phyloP scores from a whole-genome alignment of 2,329 filamentous ascomycete species.

The Didymella sp. region DNA sequence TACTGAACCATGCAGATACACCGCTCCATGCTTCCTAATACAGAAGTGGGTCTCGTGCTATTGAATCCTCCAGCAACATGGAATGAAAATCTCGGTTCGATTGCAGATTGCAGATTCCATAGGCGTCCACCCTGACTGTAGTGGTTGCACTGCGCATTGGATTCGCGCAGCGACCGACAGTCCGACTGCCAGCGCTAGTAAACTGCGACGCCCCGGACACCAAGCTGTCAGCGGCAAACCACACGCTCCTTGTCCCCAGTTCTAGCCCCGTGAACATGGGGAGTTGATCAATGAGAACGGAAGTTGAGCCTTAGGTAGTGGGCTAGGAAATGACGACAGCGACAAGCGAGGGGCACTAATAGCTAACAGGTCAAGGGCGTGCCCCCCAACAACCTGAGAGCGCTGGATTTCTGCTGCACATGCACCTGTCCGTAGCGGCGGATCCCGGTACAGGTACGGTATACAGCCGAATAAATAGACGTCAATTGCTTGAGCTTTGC shows the following conservation, averaged over 20 bases:
- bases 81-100: slow-evolving; percentile 9
- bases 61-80: slow-evolving; percentile 12
- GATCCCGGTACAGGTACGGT: slow-evolving; percentile 24
- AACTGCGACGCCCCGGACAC: slow-evolving; percentile 25
- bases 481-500: slow-evolving; percentile 22
- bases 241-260: slow-evolving; percentile 14
- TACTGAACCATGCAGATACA: slow-evolving; percentile 9
- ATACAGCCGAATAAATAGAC: slow-evolving; percentile 29
- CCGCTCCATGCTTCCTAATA: slow-evolving; percentile 7
- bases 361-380: slow-evolving; percentile 15
- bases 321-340: slow-evolving; percentile 21
- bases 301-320: slow-evolving; percentile 17
- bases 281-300: slow-evolving; percentile 31
- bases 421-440: slow-evolving; percentile 25
- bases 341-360: slow-evolving; percentile 21
- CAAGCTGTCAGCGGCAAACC: slow-evolving; percentile 28
- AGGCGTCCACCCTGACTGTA: slow-evolving; percentile 1
- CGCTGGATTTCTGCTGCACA: slow-evolving; percentile 25
- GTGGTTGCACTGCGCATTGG: slow-evolving; percentile 4
- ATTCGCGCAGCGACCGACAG: slow-evolving; percentile 21
- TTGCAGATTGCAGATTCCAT: background rate
- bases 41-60: slow-evolving; percentile 20
- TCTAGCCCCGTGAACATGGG: slow-evolving; percentile 20
- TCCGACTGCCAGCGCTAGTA: slow-evolving; percentile 23
- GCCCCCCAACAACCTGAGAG: slow-evolving; percentile 18